A percentile compares a stretch with the other conserved stretches of the same genome.
These are phyloP conservation scores for Scytalidium sp. DNA, from an alignment of 2,329 filamentous ascomycete species.

Conservation along the genomic window DNA sequence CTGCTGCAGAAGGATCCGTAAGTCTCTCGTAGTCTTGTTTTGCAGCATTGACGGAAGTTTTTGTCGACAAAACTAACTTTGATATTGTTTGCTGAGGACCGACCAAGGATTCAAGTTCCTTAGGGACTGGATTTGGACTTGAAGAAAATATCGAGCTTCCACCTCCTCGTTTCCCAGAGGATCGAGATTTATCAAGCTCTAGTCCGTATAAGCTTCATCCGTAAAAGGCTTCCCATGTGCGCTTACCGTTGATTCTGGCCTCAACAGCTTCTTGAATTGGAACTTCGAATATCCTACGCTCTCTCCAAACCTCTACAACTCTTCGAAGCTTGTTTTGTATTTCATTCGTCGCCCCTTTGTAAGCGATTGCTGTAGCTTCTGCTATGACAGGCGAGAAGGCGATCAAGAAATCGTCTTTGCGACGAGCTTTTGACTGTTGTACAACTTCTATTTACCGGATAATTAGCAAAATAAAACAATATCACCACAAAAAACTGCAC, in stretches of 20 bases:
- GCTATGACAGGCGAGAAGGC: slow-evolving; percentile 91
- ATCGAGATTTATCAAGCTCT: slow-evolving; percentile 63
- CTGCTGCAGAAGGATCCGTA: slow-evolving; percentile 63
- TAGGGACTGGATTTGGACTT: slow-evolving; percentile 57
- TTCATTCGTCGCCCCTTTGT: slow-evolving; percentile 82
- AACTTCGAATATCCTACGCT: slow-evolving; percentile 77
- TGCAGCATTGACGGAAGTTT: slow-evolving; percentile 65
- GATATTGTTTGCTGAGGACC: slow-evolving; percentile 69
- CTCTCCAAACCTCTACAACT: slow-evolving; percentile 92
- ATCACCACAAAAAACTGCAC: slow-evolving; percentile 6
- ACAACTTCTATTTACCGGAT: slow-evolving; percentile 68
- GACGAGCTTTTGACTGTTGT: slow-evolving; percentile 90
- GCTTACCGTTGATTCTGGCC: slow-evolving; percentile 70
- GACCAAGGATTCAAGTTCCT: slow-evolving; percentile 74
- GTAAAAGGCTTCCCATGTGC: background rate
- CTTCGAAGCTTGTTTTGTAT: slow-evolving; percentile 84
- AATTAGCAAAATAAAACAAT: slow-evolving; percentile 13
- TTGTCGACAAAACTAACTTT: slow-evolving; percentile 68
- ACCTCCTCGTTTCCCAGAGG: slow-evolving; percentile 47
- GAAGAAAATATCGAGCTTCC: slow-evolving; percentile 71
- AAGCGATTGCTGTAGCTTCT: slow-evolving; percentile 86
- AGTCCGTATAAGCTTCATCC: slow-evolving; percentile 7
- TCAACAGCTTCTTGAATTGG: slow-evolving; percentile 82
- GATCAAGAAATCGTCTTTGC: slow-evolving; percentile 87
- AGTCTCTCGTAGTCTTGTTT: slow-evolving; percentile 83